These are phyloP conservation scores for Cercospora nicotianae DNA, from an alignment of 2,329 filamentous ascomycete species.

Conservation along the genomic window DNA sequence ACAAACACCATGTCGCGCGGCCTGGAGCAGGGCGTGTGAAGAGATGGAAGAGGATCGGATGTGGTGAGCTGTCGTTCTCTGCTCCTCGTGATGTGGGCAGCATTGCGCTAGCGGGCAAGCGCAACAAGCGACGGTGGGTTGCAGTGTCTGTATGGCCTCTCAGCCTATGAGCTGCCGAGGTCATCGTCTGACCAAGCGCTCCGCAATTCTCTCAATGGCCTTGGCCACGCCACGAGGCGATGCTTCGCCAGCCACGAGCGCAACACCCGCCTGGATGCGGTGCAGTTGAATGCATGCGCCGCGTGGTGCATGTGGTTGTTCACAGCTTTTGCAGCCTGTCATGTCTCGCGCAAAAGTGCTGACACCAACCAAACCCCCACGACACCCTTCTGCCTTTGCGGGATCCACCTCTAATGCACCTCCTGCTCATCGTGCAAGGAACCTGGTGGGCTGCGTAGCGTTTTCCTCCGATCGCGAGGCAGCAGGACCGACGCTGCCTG, in stretches of 20 bases:
- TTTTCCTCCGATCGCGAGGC: neutral
- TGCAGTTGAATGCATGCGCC: neutral
- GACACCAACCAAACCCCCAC: neutral
- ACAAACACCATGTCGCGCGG: neutral
- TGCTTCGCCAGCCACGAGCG: neutral
- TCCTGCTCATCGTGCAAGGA: neutral
- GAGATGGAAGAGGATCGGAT: neutral
- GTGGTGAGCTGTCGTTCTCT: neutral
- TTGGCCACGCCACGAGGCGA: neutral
- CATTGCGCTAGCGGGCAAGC: neutral
- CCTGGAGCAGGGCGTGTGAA: neutral
- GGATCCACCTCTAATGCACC: neutral
- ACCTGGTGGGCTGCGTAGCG: neutral
- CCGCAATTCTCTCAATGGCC: neutral
- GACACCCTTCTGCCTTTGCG: neutral
- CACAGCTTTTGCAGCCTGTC: neutral
- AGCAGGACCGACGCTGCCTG: neutral
- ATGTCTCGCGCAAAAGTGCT: neutral
- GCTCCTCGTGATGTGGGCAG: conserved; percentile 4
- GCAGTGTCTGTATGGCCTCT: conserved; percentile 1
- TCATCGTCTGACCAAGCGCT: conserved; percentile 9
- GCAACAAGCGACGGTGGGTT: conserved; percentile 10
- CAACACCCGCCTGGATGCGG: neutral
- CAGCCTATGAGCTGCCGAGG: conserved; percentile 13
- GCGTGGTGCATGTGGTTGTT: neutral